Evolutionary conservation across 768 basidiomycete genomes (phyloP), one percentile per base, ranked within the genome.

Genomic region (Chlorophyllum brunneum): DNA sequence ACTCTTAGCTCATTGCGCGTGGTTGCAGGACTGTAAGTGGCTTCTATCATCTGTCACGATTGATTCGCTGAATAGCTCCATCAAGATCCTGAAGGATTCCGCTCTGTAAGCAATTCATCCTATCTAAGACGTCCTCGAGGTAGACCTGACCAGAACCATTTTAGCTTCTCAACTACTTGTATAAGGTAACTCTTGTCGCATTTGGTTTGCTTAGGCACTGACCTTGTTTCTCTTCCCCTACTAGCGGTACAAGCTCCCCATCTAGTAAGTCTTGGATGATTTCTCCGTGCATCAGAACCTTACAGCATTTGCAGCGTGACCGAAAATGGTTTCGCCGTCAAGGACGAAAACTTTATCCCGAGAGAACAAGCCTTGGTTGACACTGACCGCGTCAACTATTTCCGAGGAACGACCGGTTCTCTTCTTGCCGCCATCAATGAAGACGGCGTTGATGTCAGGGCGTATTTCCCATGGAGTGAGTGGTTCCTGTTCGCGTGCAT

Each of bases 321-420:
- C 2, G 84, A 88, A 68, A 88, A 87, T 59, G 83, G 85, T 0
- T 86, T 86, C 60, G 77, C 83, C 9, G 81, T 86, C 46, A 85
- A 84, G 63, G 74, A 79, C 54, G 86, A 87, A 64, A 76, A 71
- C 61, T 65, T 59, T 40, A 72, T 78, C 67, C 68, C 82, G 1
- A 58, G 79, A 5, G 78, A 80, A 49, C 67, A 80, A 54, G 82
- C 79, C 8, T 56, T 83, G 22, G 65, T 77, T 22, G 85, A 86
- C 61, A 66, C 62, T n/a, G 83, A 82, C 58, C 82, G 85, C 33
- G 78, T 86, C 51, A 73, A 81, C 57, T 87, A 85, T 66, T 87
- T 83, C 73, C 67, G 70, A 45, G 85, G 83, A 22, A 76, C 78
- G 10, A 80, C 80, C 9, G 65, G 69, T 3, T 73, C 79, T 11